These are phyloP conservation scores for Geranium brycei DNA, from an alignment of 345 rosid genomes.

Conservation along the genomic window DNA sequence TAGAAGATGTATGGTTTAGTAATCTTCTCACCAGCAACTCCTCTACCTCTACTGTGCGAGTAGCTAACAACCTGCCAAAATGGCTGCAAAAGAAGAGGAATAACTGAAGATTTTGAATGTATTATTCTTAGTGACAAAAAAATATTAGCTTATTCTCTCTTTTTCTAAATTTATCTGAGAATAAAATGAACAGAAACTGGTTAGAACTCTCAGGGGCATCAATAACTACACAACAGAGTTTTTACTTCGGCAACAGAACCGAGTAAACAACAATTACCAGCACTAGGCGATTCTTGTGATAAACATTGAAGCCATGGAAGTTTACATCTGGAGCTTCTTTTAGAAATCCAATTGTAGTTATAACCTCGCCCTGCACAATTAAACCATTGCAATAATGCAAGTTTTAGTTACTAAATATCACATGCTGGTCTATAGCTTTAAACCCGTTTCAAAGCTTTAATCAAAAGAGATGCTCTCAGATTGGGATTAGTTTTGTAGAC, in stretches of 20 bases:
- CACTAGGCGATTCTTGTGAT: conserved; percentile 86
- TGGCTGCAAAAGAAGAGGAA: conserved; percentile 42
- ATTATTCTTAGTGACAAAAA: background rate
- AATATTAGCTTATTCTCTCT: background rate
- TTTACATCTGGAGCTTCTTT: conserved; percentile 76
- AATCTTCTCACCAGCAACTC: conserved; percentile 76
- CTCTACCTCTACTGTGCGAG: conserved; percentile 52
- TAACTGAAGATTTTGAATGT: background rate
- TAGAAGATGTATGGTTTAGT: conserved; percentile 6
- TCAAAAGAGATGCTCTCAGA: background rate
- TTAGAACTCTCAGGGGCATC: background rate
- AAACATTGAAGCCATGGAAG: conserved; percentile 73
- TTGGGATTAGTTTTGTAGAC: background rate
- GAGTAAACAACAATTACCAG: conserved; percentile 33
- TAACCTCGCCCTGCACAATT: conserved; percentile 46
- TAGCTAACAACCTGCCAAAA: conserved; percentile 64
- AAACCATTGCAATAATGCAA: conserved; percentile 7
- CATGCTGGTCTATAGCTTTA: background rate
- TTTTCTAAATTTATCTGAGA: background rate
- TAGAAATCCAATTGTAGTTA: conserved; percentile 82
- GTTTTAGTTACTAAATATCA: background rate
- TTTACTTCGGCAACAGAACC: background rate
- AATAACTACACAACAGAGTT: background rate
- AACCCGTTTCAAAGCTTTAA: too few relatives aligned
- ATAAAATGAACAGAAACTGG: background rate